Percentiles rank a stretch among this genome's conserved stretches.
These are phyloP conservation scores for Sugiyamaella xylanicola DNA, from an alignment of 1,139 yeast species.

Conservation along the genomic window DNA sequence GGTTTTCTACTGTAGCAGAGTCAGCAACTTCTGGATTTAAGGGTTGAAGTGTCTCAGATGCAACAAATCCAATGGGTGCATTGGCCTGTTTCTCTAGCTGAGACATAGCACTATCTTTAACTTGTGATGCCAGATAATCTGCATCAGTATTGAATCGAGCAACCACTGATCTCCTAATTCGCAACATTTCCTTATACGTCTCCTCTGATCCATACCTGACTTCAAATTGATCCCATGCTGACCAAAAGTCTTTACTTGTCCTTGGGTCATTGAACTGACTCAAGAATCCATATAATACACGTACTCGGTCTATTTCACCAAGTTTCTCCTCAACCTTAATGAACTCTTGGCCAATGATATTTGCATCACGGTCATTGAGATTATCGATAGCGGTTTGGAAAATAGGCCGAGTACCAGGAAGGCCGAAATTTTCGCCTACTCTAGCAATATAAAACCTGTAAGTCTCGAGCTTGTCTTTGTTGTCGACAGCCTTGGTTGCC, in stretches of 20 bases:
- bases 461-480: slow-evolving; percentile 42
- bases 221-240: slow-evolving; percentile 74
- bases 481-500: slow-evolving; percentile 45
- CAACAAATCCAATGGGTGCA: slow-evolving; percentile 61
- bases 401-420: slow-evolving; percentile 44
- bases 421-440: slow-evolving; percentile 42
- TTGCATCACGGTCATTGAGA: slow-evolving; percentile 44
- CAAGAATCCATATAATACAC: slow-evolving; percentile 58
- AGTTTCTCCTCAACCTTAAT: slow-evolving; percentile 53
- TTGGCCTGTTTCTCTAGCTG: slow-evolving; percentile 33
- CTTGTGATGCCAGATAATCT: slow-evolving; percentile 39
- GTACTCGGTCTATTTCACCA: slow-evolving; percentile 57
- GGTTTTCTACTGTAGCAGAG: slow-evolving; percentile 44
- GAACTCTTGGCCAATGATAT: slow-evolving; percentile 44
- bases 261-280: slow-evolving; percentile 52
- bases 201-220: slow-evolving; percentile 67
- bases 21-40: slow-evolving; percentile 27
- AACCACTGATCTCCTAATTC: slow-evolving; percentile 58
- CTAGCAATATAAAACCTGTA: slow-evolving; percentile 43
- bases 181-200: slow-evolving; percentile 73
- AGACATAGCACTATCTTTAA: slow-evolving; percentile 23
- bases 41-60: slow-evolving; percentile 42
- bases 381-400: slow-evolving; percentile 50
- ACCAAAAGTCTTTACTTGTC: slow-evolving; percentile 51
- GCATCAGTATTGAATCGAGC: slow-evolving; percentile 46